phyloP scores from a whole-genome alignment of 345 rosid genomes.

The Pistacia atlantica region DNA sequence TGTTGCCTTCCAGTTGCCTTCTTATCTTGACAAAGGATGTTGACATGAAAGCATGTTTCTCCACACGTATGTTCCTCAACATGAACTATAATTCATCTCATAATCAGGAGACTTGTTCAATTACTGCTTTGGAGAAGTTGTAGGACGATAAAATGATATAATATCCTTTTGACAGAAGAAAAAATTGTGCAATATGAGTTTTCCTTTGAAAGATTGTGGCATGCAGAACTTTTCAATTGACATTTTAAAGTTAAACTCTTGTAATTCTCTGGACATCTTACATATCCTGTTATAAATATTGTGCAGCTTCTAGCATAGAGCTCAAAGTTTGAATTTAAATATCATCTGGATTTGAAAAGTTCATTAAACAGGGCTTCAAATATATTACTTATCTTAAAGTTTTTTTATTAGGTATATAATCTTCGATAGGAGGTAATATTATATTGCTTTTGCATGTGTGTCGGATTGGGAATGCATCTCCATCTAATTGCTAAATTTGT shows the following conservation, averaged over 20 bases:
- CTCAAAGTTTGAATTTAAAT: too few species aligned
- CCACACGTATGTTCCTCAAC: not conserved
- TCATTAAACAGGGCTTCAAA: not conserved
- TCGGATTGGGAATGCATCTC: not conserved
- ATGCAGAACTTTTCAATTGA: not conserved
- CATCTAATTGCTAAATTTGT: not conserved
- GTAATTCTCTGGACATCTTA: not conserved
- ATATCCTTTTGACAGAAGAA: not conserved
- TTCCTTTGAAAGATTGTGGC: too few species aligned
- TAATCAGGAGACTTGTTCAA: slow-evolving; percentile 2
- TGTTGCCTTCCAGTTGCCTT: slow-evolving; percentile 17
- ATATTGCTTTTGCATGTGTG: not conserved
- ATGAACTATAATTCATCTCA: not conserved
- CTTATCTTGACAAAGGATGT: not conserved
- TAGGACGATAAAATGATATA: not conserved
- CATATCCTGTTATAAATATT: not conserved
- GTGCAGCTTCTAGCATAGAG: not conserved
- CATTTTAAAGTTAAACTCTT: not conserved
- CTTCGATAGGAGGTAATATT: not conserved
- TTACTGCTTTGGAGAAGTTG: slow-evolving; percentile 2
- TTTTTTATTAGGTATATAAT: not conserved
- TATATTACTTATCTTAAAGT: not conserved
- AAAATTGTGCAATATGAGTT: not conserved
- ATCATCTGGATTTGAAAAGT: not conserved
- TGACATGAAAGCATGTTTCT: not conserved